Percentiles rank a stretch among this genome's conserved stretches.
These are phyloP conservation scores for Solanum pennellii DNA, from an alignment of 257 asterid genomes.

Conservation along the genomic window DNA sequence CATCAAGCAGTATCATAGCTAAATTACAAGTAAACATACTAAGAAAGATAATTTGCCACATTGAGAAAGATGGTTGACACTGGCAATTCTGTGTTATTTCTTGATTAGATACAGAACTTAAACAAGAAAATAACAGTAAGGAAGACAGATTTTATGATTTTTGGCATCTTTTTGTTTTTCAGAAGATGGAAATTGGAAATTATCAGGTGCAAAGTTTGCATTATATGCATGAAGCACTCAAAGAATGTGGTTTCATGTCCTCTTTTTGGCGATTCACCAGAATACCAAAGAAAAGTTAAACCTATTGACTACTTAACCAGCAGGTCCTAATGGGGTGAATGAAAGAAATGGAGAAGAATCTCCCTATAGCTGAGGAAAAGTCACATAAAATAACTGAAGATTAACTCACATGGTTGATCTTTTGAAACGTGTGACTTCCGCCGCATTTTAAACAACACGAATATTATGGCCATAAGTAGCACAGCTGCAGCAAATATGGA, in stretches of 20 bases:
- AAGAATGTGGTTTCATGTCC: neutral
- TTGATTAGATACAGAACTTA: neutral
- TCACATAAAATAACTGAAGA: neutral
- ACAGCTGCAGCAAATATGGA: slow-evolving; percentile 11
- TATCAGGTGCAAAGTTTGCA: neutral
- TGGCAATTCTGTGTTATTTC: neutral
- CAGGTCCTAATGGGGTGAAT: neutral
- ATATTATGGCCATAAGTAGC: slow-evolving; percentile 9
- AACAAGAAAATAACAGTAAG: neutral
- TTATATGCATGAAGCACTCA: neutral
- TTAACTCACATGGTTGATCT: neutral
- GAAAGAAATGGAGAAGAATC: neutral
- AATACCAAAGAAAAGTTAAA: neutral
- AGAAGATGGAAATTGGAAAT: neutral
- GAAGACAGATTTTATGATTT: neutral
- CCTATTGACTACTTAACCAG: neutral
- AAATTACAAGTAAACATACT: neutral
- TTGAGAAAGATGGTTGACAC: neutral
- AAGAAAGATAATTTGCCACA: neutral
- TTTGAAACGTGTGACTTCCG: slow-evolving; percentile 1
- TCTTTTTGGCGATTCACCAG: neutral
- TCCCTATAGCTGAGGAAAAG: neutral
- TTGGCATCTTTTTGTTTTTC: neutral
- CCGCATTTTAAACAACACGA: slow-evolving; percentile 8
- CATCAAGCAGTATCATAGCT: neutral